phyloP scores from a whole-genome alignment of 1,284 basidiomycete genomes.

The Apiotrichum gracile region DNA sequence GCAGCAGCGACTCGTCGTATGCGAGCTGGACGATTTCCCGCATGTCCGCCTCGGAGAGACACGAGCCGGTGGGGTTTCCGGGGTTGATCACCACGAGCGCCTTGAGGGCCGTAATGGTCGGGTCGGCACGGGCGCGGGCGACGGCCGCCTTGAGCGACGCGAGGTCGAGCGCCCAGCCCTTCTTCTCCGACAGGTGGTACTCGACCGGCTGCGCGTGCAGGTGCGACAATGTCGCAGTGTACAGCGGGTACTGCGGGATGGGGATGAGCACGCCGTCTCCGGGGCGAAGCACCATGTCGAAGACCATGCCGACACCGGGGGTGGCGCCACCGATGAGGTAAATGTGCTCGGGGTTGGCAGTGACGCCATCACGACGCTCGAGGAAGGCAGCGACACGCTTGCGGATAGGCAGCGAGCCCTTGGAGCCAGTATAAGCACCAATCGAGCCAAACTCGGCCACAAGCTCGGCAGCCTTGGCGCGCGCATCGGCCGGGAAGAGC shows the following conservation, averaged over 20 bases:
- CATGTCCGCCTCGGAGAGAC: conserved; percentile 67
- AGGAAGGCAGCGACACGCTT: conserved; percentile 82
- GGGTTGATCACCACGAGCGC: conserved; percentile 90
- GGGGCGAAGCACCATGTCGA: conserved; percentile 44
- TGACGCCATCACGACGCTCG: conserved; percentile 71
- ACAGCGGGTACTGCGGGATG: conserved; percentile 93
- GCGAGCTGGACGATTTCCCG: conserved; percentile 66
- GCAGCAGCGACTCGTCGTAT: conserved; percentile 70
- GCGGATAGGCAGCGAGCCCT: conserved; percentile 80
- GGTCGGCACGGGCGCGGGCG: conserved; percentile 58
- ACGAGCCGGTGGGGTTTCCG: conserved; percentile 82
- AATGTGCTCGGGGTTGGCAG: conserved; percentile 71
- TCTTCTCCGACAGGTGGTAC: conserved; percentile 75
- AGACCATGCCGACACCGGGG: conserved; percentile 78
- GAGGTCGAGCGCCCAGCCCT: conserved; percentile 74
- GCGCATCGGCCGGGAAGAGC: conserved; percentile 75
- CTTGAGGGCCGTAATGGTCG: conserved; percentile 54
- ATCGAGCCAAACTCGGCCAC: conserved; percentile 76
- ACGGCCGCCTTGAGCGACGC: conserved; percentile 62
- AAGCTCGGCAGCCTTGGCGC: conserved; percentile 72
- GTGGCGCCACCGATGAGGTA: conserved; percentile 90
- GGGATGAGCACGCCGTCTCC: conserved; percentile 56
- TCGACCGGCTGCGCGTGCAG: conserved; percentile 68
- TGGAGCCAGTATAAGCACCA: conserved; percentile 89
- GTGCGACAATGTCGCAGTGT: conserved; percentile 83